Evolutionary conservation across 2,329 filamentous ascomycete genomes (phyloP).

Genomic region (Coleophoma cylindrospora): DNA sequence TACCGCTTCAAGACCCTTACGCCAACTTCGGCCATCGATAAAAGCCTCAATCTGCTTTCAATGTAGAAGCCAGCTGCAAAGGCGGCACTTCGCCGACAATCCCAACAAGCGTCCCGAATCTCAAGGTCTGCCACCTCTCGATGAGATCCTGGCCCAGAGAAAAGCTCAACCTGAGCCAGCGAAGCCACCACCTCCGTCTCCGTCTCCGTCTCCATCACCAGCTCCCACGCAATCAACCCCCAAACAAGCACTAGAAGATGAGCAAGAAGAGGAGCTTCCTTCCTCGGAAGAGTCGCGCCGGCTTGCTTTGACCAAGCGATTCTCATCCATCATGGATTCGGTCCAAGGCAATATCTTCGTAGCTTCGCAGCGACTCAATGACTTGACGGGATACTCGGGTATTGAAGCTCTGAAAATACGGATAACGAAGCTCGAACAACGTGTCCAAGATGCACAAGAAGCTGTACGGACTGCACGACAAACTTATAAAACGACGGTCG

Average conservation of each 20-base stretch:
- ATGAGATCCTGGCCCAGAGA: conserved; percentile 3
- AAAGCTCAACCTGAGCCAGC: not conserved
- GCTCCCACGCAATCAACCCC: conserved; percentile 2
- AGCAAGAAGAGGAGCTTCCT: conserved; percentile 31
- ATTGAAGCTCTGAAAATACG: conserved; percentile 81
- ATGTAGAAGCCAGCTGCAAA: conserved; percentile 33
- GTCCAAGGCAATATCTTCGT: conserved; percentile 79
- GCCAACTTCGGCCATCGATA: conserved; percentile 15
- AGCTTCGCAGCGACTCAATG: conserved; percentile 85
- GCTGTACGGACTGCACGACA: conserved; percentile 68
- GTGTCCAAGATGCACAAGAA: conserved; percentile 53
- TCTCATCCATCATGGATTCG: conserved; percentile 79
- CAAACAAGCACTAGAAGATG: conserved; percentile 6
- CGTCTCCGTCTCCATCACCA: not conserved
- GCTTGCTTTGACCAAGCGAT: conserved; percentile 37
- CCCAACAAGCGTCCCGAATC: conserved; percentile 12
- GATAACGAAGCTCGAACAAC: conserved; percentile 63
- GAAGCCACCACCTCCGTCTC: conserved; percentile 2
- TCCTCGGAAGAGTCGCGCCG: conserved; percentile 40
- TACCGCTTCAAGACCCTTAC: conserved; percentile 11
- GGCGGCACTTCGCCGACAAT: conserved; percentile 24
- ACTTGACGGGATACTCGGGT: conserved; percentile 86
- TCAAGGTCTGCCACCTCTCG: conserved; percentile 4
- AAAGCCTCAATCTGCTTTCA: conserved; percentile 32
- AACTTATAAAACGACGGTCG: conserved; percentile 77